Base-by-base conservation (phyloP, 257 asterid genomes). In the Scutellaria baicalensis region DNA sequence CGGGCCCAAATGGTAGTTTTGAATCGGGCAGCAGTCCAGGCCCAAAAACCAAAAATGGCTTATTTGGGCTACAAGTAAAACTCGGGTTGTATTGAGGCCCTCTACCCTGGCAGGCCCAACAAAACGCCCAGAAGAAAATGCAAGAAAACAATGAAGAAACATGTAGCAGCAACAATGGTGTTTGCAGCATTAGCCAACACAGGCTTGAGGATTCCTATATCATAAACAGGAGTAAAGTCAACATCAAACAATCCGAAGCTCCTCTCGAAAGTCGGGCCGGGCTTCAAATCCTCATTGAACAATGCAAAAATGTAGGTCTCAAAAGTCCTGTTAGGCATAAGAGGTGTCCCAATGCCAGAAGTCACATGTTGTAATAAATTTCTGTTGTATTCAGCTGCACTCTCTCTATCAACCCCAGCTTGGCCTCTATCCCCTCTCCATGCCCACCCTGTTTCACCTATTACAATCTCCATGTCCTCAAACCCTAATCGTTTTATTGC, bases 231-330 rank as follows among this genome's bases (percentile, higher is more conserved):
- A 18, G 81, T 80, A 73, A 71, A 23, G 42, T 77, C 59, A 9
- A 78, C 74, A 13, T 48, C n/a, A 31, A 71, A 75, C 43, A 89
- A 72, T 2, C 96, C 96, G n/a, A 85, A 89, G 67, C 85, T 84
- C 79, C 91, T 84, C 68, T 89, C 95, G 21, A 83, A 81, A 0
- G 71, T 73, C 17, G 95, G 95, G 51, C 92, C 95, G 11, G 92
- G 91, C 75, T 87, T 89, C 45, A 82, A n/a, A 70, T 89, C 84
- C 66, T 89, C 96, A 9, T 89, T 85, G 56, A 79, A 79, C 1
- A 84, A 61, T 7, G 85, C 78, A 20, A 84, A 84, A 20, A 84
- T 49, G 64, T 82, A 80, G 0, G 87, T 82, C 66, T 82, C 90
- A 17, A 82, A 77, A 3, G 87, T 71, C 40, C 70, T 59, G 20